Base-by-base conservation (phyloP, 2,329 filamentous ascomycete species). In the Zasmidium cellare region DNA sequence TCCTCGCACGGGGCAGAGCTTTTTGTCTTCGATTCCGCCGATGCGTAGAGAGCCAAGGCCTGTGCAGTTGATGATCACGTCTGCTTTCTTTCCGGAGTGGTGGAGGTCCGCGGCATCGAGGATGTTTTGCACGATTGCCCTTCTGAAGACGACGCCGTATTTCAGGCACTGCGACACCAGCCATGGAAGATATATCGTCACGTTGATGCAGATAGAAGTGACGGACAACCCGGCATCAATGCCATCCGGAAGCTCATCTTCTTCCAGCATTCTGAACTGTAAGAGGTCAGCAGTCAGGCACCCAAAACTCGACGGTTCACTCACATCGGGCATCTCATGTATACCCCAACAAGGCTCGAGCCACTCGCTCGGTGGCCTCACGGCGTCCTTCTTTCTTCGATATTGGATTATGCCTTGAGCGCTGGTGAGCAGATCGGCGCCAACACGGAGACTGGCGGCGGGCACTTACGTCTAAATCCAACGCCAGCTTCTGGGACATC, bases 151-250 rank as follows among this genome's bases (percentile, higher is more conserved):
- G 6, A 89, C 88, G 24, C 91, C 90, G 56, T 86, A 84, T 66
- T 85, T 85, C 25, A 89, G 80, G 72, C 91, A 96, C 76, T 94
- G 87, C 0, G 90, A 89, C 0, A 90, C 79, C 0, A 97, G 86
- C 85, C 90, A 97, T 2, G 90, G 86, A 1, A 97, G 84, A 75
- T 97, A 97, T 57, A 97, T 76, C 45, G 89, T 85, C 0, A 90
- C 90, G 76, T 97, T 97, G 73, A 97, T 93, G 76, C 92, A 97
- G 44, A 96, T 87, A 0, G 90, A 93, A 7, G 85, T 91, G 74
- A 94, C 96, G 55, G 82, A 79, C 51, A 85, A 89, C 22, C 86
- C 92, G 11, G 87, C 88, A 59, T 91, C 87, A 53, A 87, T 83
- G 18, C 84, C 89, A 0, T 77, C 67, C 0, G 85, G 83, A 1